Base-by-base conservation (phyloP, 306 rosid species). In the Rubus idaeus region DNA sequence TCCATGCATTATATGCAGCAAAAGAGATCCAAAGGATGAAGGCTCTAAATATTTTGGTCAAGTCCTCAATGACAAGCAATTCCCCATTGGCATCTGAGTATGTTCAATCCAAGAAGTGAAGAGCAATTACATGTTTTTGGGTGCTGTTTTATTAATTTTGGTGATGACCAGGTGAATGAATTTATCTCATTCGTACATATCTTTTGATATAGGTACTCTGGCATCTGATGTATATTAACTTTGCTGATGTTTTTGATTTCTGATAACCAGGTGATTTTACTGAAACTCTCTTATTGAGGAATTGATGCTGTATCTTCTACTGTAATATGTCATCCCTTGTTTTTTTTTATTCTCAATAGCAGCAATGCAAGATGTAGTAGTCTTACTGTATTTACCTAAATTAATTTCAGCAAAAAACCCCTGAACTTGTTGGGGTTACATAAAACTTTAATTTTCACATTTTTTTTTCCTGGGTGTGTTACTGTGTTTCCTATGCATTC, bases 21-120 rank as follows among this genome's bases (percentile, higher is more conserved):
- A 86, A 76, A 74, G 90, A 86, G 81, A 84, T 86, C 20, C 81
- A 77, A 65, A 76, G 87, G 90, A 86, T 81, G 87, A 78, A 62
- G 35, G 78, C 84, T 68, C 30, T 86, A 77, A 79, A 84, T 50
- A 81, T 86, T 71, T 75, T 86, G 66, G 80, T 76, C 35, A 63
- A 70, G 8, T 71, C 87, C 76, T 68, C 74, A 50, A 35, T n/a
- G 51, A 69, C 49, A 47, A 69, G 12, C 16, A 26, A 81, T 63
- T 62, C 65, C 13, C 46, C 10, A 14, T 18, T 44, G 41, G 4
- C 53, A 46, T 68, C 35, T 60, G 20, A 23, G 10, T 20, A 11
- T 9, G n/a, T 47, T 66, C 65, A 57, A 11, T 47, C 37, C 51
- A 70, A 64, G 18, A 17, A 53, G 35, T 76, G 70, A 70, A 53